These are phyloP conservation scores for Cystoisospora suis DNA, from an alignment of 169 alveolate species.

Conservation along the genomic window DNA sequence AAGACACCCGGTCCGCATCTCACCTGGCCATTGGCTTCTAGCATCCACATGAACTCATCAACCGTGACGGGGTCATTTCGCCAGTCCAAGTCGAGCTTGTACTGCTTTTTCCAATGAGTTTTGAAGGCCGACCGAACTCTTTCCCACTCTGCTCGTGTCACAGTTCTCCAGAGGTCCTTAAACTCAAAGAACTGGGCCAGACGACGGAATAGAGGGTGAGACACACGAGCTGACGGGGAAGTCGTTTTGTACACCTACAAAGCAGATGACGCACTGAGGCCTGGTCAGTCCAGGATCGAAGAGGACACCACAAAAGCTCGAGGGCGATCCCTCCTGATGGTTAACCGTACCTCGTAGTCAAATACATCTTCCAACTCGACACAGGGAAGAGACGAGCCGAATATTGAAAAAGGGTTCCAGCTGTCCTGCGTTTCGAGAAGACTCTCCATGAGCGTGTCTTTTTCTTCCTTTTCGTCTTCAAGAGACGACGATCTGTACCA, in stretches of 20 bases:
- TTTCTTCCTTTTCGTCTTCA: neutral
- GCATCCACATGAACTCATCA: slow-evolving; percentile 74
- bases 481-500: slow-evolving; percentile 16
- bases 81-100: slow-evolving; percentile 74
- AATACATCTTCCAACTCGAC: slow-evolving; percentile 78
- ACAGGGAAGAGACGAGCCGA: slow-evolving; percentile 82
- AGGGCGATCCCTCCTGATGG: neutral
- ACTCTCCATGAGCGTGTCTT: neutral
- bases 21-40: slow-evolving; percentile 70
- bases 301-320: neutral
- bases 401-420: slow-evolving; percentile 86
- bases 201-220: slow-evolving; percentile 68
- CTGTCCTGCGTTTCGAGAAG: slow-evolving; percentile 72
- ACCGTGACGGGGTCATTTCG: slow-evolving; percentile 72
- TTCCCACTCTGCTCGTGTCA: slow-evolving; percentile 66
- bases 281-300: neutral
- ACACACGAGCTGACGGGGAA: slow-evolving; percentile 72
- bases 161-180: neutral
- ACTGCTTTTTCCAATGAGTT: slow-evolving; percentile 69
- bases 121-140: slow-evolving; percentile 70
- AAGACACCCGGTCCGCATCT: neutral
- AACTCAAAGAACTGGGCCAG: slow-evolving; percentile 62
- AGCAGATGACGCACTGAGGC: neutral
- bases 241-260: slow-evolving; percentile 67
- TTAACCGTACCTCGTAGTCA: slow-evolving; percentile 46